These are phyloP conservation scores for Filobasidium uniguttulatum DNA, from an alignment of 1,284 basidiomycete genomes.

Conservation along the genomic window DNA sequence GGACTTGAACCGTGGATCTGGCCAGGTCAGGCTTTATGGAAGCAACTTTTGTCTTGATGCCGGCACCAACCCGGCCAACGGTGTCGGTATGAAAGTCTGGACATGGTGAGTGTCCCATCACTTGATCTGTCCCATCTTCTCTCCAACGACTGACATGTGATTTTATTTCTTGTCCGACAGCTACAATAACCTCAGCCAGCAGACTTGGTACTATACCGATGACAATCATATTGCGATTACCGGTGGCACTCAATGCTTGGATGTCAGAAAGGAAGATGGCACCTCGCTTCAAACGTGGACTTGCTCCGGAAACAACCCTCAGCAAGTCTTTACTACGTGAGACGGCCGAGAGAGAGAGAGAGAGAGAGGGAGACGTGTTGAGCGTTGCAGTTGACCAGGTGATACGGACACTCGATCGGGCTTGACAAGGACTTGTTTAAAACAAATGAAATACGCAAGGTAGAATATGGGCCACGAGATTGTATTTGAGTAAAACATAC, in stretches of 20 bases:
- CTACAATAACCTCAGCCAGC: conserved; percentile 1
- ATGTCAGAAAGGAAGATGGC: conserved; percentile 9
- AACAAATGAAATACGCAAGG: too few species aligned
- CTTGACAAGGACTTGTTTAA: too few species aligned
- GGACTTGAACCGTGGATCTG: conserved; percentile 10
- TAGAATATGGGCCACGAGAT: too few species aligned
- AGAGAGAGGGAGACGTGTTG: neutral
- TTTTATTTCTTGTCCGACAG: neutral
- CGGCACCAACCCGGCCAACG: conserved; percentile 9
- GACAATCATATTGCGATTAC: conserved; percentile 11
- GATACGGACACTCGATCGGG: too few species aligned
- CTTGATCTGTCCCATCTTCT: too few species aligned
- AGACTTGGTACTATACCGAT: neutral
- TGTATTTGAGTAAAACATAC: too few species aligned
- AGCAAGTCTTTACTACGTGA: too few species aligned
- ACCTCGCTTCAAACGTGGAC: conserved; percentile 9
- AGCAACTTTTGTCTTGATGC: conserved; percentile 16
- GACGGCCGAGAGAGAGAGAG: neutral
- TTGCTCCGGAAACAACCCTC: conserved; percentile 9
- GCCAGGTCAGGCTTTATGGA: conserved; percentile 12
- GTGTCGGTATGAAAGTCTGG: conserved; percentile 10
- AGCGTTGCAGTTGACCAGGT: too few species aligned
- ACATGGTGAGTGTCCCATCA: conserved; percentile 14
- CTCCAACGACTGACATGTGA: too few species aligned
- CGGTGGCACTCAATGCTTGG: conserved; percentile 7